Percentiles rank a stretch among this genome's conserved stretches.
Evolutionary conservation across 73 alveolate genomes (phyloP).

Genomic region (Blepharisma stoltei): DNA sequence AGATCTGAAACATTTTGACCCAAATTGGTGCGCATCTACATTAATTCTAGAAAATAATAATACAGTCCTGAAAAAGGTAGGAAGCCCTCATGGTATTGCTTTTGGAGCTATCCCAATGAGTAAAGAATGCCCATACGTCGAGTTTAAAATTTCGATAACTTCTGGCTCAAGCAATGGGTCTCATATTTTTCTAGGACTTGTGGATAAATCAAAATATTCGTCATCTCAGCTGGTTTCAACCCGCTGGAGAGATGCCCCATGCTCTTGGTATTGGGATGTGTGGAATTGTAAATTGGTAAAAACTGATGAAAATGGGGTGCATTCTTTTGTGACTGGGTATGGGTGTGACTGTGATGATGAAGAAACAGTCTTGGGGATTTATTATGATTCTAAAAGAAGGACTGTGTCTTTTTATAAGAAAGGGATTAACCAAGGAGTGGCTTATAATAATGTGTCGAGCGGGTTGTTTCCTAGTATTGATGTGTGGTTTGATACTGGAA

Average conservation of each 20-base stretch:
- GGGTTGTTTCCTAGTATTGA: slow-evolving; percentile 75
- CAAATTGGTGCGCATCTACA: slow-evolving; percentile 77
- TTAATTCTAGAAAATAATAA: slow-evolving; percentile 45
- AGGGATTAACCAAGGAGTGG: slow-evolving; percentile 80
- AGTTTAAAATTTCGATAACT: slow-evolving; percentile 67
- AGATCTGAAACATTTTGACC: slow-evolving; percentile 53
- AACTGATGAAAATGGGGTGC: slow-evolving; percentile 74
- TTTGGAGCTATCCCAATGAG: slow-evolving; percentile 62
- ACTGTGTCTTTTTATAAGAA: slow-evolving; percentile 74
- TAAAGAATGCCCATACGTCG: slow-evolving; percentile 66
- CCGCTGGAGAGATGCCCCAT: slow-evolving; percentile 83
- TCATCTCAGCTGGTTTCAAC: slow-evolving; percentile 54
- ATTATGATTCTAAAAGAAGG: slow-evolving; percentile 68
- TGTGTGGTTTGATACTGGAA: slow-evolving; percentile 79
- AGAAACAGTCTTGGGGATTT: slow-evolving; percentile 72
- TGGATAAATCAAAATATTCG: slow-evolving; percentile 70
- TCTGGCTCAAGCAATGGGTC: slow-evolving; percentile 57
- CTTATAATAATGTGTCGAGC: slow-evolving; percentile 76
- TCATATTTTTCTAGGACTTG: slow-evolving; percentile 75
- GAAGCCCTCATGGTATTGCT: slow-evolving; percentile 71
- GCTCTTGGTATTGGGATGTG: slow-evolving; percentile 72
- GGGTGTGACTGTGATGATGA: slow-evolving; percentile 81
- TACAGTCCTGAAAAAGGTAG: slow-evolving; percentile 49
- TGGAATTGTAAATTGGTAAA: slow-evolving; percentile 76
- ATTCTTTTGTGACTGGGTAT: slow-evolving; percentile 69